Conservation (phyloP, 208 protist genomes). For the Naegleria gruberi region DNA sequence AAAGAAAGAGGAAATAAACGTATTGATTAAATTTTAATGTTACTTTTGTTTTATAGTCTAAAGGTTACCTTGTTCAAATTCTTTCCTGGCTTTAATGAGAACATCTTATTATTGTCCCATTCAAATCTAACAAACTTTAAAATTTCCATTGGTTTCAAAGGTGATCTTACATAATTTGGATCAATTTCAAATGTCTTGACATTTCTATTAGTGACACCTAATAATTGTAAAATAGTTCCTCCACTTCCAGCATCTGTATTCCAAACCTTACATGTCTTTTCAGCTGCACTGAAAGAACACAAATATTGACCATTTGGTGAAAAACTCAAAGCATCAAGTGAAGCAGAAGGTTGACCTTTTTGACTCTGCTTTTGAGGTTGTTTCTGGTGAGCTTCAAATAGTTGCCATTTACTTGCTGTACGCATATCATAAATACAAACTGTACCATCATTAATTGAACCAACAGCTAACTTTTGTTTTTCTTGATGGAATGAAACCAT, state of each 20-base stretch:
- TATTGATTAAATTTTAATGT: background rate
- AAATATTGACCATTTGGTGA: background rate
- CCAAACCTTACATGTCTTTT: constrained; percentile 9
- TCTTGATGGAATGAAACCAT: constrained; percentile 35
- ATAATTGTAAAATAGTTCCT: background rate
- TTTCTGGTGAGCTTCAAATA: constrained; percentile 28
- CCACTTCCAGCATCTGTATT: constrained; percentile 11
- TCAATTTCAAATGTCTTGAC: background rate
- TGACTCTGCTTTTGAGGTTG: too few species aligned
- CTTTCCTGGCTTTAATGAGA: constrained; percentile 9
- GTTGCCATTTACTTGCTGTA: constrained; percentile 27
- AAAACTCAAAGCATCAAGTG: background rate
- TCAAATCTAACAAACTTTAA: constrained; percentile 12
- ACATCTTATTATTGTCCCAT: background rate
- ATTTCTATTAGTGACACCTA: background rate
- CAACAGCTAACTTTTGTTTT: constrained; percentile 33
- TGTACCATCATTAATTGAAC: constrained; percentile 3
- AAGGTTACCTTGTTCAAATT: constrained; percentile 18
- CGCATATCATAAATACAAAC: constrained; percentile 32
- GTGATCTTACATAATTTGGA: background rate
- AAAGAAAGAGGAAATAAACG: background rate
- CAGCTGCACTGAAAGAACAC: background rate
- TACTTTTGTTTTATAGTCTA: background rate
- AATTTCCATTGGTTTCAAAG: background rate
- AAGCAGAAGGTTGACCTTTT: too few species aligned